These are phyloP conservation scores for Aspergillus ibericus DNA, from an alignment of 2,329 filamentous ascomycete genomes.

Conservation along the genomic window DNA sequence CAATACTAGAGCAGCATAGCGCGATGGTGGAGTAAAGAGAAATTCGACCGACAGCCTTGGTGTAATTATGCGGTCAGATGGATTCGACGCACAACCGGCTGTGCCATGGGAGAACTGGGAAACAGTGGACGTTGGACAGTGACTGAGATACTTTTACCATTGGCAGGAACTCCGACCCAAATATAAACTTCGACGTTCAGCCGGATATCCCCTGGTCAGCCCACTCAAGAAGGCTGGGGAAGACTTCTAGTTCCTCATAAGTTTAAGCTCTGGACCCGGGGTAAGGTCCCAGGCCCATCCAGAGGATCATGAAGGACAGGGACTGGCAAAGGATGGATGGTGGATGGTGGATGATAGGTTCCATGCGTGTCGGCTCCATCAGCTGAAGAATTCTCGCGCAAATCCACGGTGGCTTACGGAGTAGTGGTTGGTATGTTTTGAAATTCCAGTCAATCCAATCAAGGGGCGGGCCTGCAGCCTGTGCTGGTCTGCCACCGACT, in stretches of 20 bases:
- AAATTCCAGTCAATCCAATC: slow-evolving; percentile 1
- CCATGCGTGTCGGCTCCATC: neutral
- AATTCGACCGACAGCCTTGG: neutral
- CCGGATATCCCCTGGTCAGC: neutral
- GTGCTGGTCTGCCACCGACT: neutral
- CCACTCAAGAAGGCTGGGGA: neutral
- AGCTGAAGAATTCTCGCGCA: neutral
- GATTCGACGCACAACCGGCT: neutral
- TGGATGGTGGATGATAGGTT: neutral
- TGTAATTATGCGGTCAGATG: neutral
- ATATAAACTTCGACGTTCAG: neutral
- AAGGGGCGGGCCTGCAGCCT: neutral
- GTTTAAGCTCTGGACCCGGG: neutral
- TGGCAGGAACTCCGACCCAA: neutral
- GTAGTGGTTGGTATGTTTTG: slow-evolving; percentile 1
- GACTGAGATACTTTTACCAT: neutral
- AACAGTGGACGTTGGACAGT: neutral
- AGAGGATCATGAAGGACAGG: neutral
- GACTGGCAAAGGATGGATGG: neutral
- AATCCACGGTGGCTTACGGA: neutral
- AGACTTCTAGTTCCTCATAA: neutral
- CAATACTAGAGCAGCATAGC: neutral
- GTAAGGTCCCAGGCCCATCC: neutral
- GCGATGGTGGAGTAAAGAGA: neutral
- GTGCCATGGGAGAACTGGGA: neutral